These are phyloP conservation scores for Parastagonospora avenae DNA, from an alignment of 2,329 filamentous ascomycete genomes.

Conservation along the genomic window DNA sequence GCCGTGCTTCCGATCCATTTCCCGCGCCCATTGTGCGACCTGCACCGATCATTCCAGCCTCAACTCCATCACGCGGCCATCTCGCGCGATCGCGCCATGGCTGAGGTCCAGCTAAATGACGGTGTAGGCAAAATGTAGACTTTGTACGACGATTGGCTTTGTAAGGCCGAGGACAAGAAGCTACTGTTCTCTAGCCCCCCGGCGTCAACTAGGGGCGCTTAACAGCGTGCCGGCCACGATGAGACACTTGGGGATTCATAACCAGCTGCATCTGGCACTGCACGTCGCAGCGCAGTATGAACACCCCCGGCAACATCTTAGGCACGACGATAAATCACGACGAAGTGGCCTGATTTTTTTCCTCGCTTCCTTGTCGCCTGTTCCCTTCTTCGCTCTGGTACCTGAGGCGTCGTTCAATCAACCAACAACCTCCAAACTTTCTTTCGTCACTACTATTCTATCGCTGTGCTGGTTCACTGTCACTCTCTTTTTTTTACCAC, in stretches of 20 bases:
- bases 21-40: slow-evolving; percentile 8
- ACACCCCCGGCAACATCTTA: slow-evolving; percentile 21
- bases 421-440: slow-evolving; percentile 10
- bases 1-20: neutral
- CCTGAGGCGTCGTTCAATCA: slow-evolving; percentile 21
- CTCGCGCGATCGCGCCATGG: slow-evolving; percentile 8
- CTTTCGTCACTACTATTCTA: slow-evolving; percentile 24
- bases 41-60: slow-evolving; percentile 4
- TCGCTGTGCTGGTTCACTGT: slow-evolving; percentile 40
- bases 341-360: slow-evolving; percentile 39
- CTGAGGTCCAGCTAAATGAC: neutral
- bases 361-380: slow-evolving; percentile 22
- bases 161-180: slow-evolving; percentile 3
- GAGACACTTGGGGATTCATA: slow-evolving; percentile 36
- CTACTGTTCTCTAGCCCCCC: neutral
- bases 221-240: slow-evolving; percentile 23
- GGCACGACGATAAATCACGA: slow-evolving; percentile 36
- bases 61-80: slow-evolving; percentile 2
- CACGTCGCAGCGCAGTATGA: slow-evolving; percentile 38
- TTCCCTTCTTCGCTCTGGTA: slow-evolving; percentile 21
- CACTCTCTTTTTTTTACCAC: slow-evolving; percentile 18
- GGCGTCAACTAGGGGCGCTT: slow-evolving; percentile 27
- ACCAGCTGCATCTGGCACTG: slow-evolving; percentile 29
- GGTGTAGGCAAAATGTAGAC: neutral
- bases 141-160: slow-evolving; percentile 13